A percentile compares a stretch with the other conserved stretches of the same genome.
These are phyloP conservation scores for Byssothecium circinans DNA, from an alignment of 2,329 filamentous ascomycete genomes.

Conservation along the genomic window DNA sequence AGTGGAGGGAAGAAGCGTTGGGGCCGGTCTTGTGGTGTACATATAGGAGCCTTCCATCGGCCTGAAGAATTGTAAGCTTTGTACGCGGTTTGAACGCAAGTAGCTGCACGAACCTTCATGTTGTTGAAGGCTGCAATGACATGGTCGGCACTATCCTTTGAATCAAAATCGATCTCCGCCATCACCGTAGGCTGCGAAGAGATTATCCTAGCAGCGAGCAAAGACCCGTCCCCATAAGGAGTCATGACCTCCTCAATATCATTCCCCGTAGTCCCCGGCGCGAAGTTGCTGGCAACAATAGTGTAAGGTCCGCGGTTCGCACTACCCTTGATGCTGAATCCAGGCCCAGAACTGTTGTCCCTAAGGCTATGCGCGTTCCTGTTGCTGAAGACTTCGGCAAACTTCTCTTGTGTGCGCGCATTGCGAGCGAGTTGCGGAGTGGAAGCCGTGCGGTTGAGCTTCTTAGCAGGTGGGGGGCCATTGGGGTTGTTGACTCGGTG, in stretches of 20 bases:
- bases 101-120: conserved; percentile 64
- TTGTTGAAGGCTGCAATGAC: conserved; percentile 78
- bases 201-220: conserved; percentile 68
- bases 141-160: conserved; percentile 70
- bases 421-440: conserved; percentile 46
- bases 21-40: conserved; percentile 66
- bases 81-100: not conserved
- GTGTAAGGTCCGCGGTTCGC: conserved; percentile 65
- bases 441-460: conserved; percentile 43
- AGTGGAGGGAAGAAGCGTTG: conserved; percentile 33
- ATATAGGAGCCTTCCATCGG: conserved; percentile 72
- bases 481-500: conserved; percentile 53
- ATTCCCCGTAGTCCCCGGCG: conserved; percentile 75
- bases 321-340: conserved; percentile 71
- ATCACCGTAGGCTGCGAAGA: conserved; percentile 71
- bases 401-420: conserved; percentile 45
- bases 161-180: conserved; percentile 75
- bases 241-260: conserved; percentile 82
- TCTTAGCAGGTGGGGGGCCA: conserved; percentile 36
- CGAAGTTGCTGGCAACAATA: conserved; percentile 80
- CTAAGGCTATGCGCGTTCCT: conserved; percentile 23
- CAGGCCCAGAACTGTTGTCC: conserved; percentile 35
- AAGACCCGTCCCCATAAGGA: conserved; percentile 63
- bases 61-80: conserved; percentile 53
- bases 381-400: conserved; percentile 39